These are phyloP conservation scores for Irpex sp. DNA, from an alignment of 1,284 basidiomycete genomes.

Conservation along the genomic window DNA sequence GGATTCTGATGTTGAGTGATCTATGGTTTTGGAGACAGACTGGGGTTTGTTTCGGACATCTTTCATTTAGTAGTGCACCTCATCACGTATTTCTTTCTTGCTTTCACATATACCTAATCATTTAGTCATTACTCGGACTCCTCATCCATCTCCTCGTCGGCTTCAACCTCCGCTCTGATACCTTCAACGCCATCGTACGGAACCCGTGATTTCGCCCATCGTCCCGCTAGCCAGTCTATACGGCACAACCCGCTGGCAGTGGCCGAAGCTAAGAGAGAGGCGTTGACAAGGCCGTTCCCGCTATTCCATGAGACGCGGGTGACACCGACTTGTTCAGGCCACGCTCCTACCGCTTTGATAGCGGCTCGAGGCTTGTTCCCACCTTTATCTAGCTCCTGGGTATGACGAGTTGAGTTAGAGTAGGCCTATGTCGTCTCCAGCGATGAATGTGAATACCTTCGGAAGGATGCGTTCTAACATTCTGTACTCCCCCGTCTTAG, in stretches of 20 bases:
- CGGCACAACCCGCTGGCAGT: constrained; percentile 83
- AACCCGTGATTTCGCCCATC: constrained; percentile 57
- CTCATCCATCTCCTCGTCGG: constrained; percentile 31
- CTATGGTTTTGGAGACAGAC: background rate
- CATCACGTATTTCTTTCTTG: background rate
- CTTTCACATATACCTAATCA: background rate
- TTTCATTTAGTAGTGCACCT: background rate
- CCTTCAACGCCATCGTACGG: constrained; percentile 55
- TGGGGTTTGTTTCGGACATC: background rate
- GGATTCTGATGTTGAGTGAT: constrained; percentile 25
- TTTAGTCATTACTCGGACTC: constrained; percentile 16
- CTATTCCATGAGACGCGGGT: constrained; percentile 80
- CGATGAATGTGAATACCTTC: constrained; percentile 40
- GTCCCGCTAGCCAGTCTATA: constrained; percentile 72
- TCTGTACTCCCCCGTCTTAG: constrained; percentile 64
- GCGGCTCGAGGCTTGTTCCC: constrained; percentile 32
- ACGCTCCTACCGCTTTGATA: constrained; percentile 55
- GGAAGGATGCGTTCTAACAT: constrained; percentile 85
- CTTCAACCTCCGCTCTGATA: constrained; percentile 36
- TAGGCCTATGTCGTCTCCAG: too few species aligned
- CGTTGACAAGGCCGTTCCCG: constrained; percentile 61
- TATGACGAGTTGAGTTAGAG: background rate
- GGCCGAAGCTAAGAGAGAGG: constrained; percentile 71
- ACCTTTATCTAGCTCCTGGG: constrained; percentile 56
- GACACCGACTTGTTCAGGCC: constrained; percentile 73